A percentile compares a stretch with the other conserved stretches of the same genome.
Conservation (phyloP, 768 basidiomycete species). For the Lactarius hengduanensis region DNA sequence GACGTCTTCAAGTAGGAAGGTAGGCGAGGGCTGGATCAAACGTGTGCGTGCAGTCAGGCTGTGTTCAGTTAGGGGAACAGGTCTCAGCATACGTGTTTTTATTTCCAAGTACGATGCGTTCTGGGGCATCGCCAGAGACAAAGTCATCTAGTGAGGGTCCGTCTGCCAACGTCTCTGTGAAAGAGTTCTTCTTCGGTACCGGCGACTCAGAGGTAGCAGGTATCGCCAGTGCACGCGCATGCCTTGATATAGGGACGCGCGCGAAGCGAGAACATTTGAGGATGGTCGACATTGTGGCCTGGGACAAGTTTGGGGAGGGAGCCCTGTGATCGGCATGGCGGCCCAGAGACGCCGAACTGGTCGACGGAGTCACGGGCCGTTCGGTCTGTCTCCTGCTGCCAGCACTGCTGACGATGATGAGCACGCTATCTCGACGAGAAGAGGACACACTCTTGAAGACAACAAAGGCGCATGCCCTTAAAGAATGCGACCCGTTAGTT, state of each 20-base stretch:
- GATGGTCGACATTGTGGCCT: conserved; percentile 19
- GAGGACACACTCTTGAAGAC: conserved; percentile 83
- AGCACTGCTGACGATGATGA: conserved; percentile 48
- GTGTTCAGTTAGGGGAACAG: neutral
- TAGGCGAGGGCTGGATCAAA: conserved; percentile 65
- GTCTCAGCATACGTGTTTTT: conserved; percentile 53
- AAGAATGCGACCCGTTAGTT: conserved; percentile 73
- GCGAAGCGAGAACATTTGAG: conserved; percentile 25
- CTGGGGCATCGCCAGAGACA: conserved; percentile 55
- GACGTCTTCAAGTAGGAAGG: conserved; percentile 88
- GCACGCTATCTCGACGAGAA: conserved; percentile 82
- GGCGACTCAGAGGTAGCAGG: conserved; percentile 49
- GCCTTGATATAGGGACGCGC: conserved; percentile 1
- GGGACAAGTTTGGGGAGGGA: neutral
- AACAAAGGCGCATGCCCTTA: conserved; percentile 75
- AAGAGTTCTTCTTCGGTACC: conserved; percentile 40
- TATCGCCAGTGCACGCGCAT: conserved; percentile 29
- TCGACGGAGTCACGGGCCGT: conserved; percentile 16
- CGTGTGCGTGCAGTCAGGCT: conserved; percentile 3
- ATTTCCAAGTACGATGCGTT: conserved; percentile 71
- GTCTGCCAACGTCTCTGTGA: conserved; percentile 52
- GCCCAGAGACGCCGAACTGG: neutral
- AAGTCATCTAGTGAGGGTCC: conserved; percentile 85
- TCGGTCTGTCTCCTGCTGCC: neutral
- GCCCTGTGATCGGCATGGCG: neutral